Percentiles rank a stretch among this genome's conserved stretches.
These are phyloP conservation scores for Phytopythium sindhum DNA, from an alignment of 352 stramenopile species.

Conservation along the genomic window DNA sequence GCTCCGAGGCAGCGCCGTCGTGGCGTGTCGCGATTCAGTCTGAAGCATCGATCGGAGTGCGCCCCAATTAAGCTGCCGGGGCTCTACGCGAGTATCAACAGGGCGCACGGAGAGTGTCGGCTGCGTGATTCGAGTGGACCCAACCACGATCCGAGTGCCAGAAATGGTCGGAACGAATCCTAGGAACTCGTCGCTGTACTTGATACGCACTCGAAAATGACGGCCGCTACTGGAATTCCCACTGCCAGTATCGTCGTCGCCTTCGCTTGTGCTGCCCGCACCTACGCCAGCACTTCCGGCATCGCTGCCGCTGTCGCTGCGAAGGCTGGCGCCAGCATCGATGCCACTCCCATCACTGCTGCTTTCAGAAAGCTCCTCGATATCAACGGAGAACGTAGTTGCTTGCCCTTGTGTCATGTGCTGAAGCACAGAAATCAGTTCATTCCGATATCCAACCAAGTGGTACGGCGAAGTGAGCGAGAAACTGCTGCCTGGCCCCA, in stretches of 20 bases:
- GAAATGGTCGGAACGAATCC: neutral
- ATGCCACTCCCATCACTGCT: neutral
- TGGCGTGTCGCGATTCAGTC: too few species aligned
- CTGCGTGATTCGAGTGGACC: neutral
- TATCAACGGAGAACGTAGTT: neutral
- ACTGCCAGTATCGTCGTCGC: neutral
- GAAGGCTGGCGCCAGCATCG: too few species aligned
- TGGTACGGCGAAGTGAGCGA: neutral
- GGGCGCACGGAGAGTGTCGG: neutral
- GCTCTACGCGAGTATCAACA: too few species aligned
- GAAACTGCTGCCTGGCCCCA: neutral
- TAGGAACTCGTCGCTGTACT: conserved; percentile 1
- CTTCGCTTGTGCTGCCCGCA: neutral
- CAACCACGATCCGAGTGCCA: neutral
- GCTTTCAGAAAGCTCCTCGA: neutral
- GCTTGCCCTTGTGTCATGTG: conserved; percentile 11
- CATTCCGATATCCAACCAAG: conserved; percentile 1
- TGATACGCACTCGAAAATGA: conserved; percentile 4
- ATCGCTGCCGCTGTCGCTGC: neutral
- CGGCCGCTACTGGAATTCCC: neutral
- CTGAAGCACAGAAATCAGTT: conserved; percentile 1
- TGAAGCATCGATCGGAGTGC: too few species aligned
- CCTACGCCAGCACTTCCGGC: neutral
- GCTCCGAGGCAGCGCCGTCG: too few species aligned
- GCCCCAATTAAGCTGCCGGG: neutral